Evolutionary conservation across 2,329 filamentous ascomycete species (phyloP), one percentile per base, ranked within the genome.

Genomic region (Aspergillus novofumigatus): DNA sequence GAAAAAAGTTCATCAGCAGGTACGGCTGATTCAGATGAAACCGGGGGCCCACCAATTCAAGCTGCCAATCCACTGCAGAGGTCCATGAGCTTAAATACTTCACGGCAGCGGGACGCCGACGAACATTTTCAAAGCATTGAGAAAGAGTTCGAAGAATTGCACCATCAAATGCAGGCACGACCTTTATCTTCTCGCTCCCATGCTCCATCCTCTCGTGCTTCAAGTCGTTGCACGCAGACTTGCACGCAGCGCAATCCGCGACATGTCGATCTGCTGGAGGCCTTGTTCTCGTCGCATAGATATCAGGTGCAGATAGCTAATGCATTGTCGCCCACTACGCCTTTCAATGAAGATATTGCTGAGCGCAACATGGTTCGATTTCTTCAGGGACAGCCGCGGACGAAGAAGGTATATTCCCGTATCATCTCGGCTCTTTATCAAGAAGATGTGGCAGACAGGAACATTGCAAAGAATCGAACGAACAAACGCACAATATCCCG

Each of bases 281-380:
- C 75, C 11, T 54, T 75, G n/a, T 70, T 67, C 52, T 67, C 69
- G n/a, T 64, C 68, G 1, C 70, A 75, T 50, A 67, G 66, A 5
- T 61, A 68, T 38, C 71, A 65, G 38, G 61, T 64, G 41, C 55
- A 65, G 28, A 55, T 56, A 49, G 47, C 65, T n/a, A 59, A 47
- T 14, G 54, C 64, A 9, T 59, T 71, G 28, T 72, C 72, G 9
- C 71, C 72, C 3, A 66, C 64, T 5, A 68, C 64, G 20, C 71
- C 71, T 10, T 77, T 75, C 59, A 77, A 77, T 49, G 75, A 77
- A 63, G 73, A 77, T 60, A 67, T 77, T 53, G 75, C 75, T 4
- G 75, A 77, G 57, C 72, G 75, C 25, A 77, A 77, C 52, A 74
- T 76, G 68, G 69, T 65, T 8, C 59, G 66, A 11, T 71, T 72